phyloP scores from a whole-genome alignment of 2,329 filamentous ascomycete genomes.

The Didymella glomerata region DNA sequence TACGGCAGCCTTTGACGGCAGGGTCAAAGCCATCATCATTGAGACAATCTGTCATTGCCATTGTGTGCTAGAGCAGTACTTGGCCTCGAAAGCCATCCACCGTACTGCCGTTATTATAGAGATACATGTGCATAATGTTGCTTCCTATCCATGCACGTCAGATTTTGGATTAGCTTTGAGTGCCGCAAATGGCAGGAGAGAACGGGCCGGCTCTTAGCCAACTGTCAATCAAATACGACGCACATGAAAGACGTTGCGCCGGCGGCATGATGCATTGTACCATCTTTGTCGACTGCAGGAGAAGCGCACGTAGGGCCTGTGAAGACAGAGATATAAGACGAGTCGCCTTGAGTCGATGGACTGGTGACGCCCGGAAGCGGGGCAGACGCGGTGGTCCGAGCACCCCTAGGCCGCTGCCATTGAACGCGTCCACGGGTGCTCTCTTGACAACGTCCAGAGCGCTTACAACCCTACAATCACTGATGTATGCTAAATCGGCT shows the following conservation, averaged over 20 bases:
- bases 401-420: background rate
- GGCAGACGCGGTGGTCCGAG: background rate
- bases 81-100: background rate
- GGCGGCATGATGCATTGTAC: background rate
- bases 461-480: background rate
- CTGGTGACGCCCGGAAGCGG: background rate
- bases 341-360: background rate
- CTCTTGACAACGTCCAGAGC: background rate
- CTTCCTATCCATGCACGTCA: background rate
- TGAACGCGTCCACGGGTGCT: background rate
- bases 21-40: background rate
- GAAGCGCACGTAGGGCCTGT: background rate
- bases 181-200: background rate
- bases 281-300: background rate
- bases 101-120: background rate
- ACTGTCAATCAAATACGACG: background rate
- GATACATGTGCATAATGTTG: background rate
- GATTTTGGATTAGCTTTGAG: background rate
- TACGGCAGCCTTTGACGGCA: background rate
- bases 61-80: background rate
- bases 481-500: background rate
- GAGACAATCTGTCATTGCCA: background rate
- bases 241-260: background rate
- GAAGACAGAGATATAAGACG: background rate
- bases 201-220: too few relatives aligned